A percentile compares a stretch with the other conserved stretches of the same genome.
Evolutionary conservation across 2,329 filamentous ascomycete species (phyloP).

Genomic region (Sporothrix globosa): DNA sequence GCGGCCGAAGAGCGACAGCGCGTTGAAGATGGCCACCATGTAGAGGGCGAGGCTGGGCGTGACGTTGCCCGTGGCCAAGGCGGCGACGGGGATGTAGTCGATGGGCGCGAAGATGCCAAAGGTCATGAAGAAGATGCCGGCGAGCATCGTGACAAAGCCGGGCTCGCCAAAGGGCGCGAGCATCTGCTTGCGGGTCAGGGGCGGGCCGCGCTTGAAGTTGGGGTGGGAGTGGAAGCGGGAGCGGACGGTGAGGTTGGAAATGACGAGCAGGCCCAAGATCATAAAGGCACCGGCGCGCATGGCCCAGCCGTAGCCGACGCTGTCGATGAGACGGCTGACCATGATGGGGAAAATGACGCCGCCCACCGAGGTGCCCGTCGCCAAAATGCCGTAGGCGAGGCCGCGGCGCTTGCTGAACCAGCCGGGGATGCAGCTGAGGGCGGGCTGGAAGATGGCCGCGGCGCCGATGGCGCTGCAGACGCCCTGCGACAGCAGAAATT

Average conservation of each 20-base stretch:
- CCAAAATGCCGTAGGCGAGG: slow-evolving; percentile 38
- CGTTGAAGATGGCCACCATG: slow-evolving; percentile 40
- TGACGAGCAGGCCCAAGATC: slow-evolving; percentile 38
- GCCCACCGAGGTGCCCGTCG: slow-evolving; percentile 40
- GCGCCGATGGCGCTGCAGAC: slow-evolving; percentile 38
- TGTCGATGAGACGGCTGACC: slow-evolving; percentile 38
- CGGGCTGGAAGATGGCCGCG: slow-evolving; percentile 37
- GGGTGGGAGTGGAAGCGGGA: slow-evolving; percentile 33
- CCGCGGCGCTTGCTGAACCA: slow-evolving; percentile 39
- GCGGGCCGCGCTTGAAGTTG: not conserved
- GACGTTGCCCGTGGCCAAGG: slow-evolving; percentile 36
- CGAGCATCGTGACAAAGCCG: slow-evolving; percentile 35
- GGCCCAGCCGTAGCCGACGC: slow-evolving; percentile 41
- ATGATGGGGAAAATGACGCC: slow-evolving; percentile 43
- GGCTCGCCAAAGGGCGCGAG: slow-evolving; percentile 36
- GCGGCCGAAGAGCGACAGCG: slow-evolving; percentile 45
- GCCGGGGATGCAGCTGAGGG: slow-evolving; percentile 35
- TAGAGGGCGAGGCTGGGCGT: slow-evolving; percentile 37
- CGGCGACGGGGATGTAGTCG: slow-evolving; percentile 39
- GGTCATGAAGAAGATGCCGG: slow-evolving; percentile 37
- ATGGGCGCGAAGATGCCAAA: slow-evolving; percentile 40
- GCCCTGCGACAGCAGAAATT: slow-evolving; percentile 40
- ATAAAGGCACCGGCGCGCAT: slow-evolving; percentile 41
- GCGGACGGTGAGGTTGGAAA: slow-evolving; percentile 39
- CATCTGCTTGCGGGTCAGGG: slow-evolving; percentile 29